A percentile compares a stretch with the other conserved stretches of the same genome.
These are phyloP conservation scores for Pelargonium cotyledonis DNA, from an alignment of 441 rosid genomes.

Conservation along the genomic window DNA sequence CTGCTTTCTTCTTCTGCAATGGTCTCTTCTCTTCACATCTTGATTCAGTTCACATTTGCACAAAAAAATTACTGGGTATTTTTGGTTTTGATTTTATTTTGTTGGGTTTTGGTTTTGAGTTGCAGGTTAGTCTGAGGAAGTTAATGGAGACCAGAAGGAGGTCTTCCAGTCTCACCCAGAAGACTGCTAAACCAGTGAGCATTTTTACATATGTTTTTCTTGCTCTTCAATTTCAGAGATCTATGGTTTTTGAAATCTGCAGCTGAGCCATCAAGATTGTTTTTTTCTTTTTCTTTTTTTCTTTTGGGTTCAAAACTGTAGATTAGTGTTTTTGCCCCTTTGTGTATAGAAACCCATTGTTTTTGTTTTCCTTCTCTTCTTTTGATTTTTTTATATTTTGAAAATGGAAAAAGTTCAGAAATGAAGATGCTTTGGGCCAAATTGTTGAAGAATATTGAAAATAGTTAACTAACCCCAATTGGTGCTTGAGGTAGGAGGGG, in stretches of 20 bases:
- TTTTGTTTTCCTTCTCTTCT: background rate
- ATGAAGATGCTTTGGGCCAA: background rate
- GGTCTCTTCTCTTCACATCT: background rate
- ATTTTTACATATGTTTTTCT: background rate
- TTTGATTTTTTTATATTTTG: background rate
- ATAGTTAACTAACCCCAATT: background rate
- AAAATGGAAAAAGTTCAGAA: background rate
- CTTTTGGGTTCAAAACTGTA: background rate
- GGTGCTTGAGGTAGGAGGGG: no score
- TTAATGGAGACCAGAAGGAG: background rate
- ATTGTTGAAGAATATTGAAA: background rate
- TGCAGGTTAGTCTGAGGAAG: constrained; percentile 4
- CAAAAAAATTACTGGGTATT: background rate
- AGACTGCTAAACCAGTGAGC: background rate
- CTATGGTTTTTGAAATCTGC: background rate
- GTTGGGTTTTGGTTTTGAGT: background rate
- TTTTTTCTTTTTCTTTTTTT: background rate
- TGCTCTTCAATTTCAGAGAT: background rate
- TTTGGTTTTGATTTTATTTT: background rate
- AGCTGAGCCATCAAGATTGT: background rate
- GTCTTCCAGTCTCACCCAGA: background rate
- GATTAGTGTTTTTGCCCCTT: background rate
- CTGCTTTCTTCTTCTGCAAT: constrained; percentile 5
- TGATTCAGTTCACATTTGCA: background rate
- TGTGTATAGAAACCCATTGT: background rate